These are phyloP conservation scores for Dissophora ornata DNA, from an alignment of 192 early-diverging fungal species.

Conservation along the genomic window DNA sequence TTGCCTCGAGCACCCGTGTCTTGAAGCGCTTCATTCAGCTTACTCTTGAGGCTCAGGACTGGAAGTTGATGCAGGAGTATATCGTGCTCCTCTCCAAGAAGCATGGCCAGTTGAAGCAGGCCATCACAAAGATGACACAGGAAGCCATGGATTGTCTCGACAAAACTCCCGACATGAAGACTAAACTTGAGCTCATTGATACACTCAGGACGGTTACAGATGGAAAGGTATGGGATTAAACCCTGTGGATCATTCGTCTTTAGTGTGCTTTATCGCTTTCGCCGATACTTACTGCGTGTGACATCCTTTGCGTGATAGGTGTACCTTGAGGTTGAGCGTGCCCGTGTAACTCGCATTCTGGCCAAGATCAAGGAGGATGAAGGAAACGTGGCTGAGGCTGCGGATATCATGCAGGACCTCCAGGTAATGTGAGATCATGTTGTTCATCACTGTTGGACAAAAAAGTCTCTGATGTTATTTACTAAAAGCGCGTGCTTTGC, in stretches of 20 bases:
- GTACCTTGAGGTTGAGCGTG: constrained; percentile 98
- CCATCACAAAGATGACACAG: constrained; percentile 95
- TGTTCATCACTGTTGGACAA: no score
- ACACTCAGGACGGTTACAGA: constrained; percentile 95
- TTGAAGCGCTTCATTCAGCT: constrained; percentile 83
- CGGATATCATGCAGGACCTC: constrained; percentile 95
- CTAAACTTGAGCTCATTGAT: constrained; percentile 93
- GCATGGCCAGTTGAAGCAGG: constrained; percentile 95
- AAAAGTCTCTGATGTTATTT: no score
- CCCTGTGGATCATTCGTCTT: no score
- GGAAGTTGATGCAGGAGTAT: constrained; percentile 92
- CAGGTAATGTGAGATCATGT: constrained; percentile 67
- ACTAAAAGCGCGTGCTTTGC: no score
- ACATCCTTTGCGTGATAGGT: constrained; percentile 74
- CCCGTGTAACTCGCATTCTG: constrained; percentile 90
- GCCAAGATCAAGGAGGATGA: constrained; percentile 91
- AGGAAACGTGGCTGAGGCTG: constrained; percentile 90
- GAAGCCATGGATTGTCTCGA: constrained; percentile 91
- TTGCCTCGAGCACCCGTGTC: constrained; percentile 88
- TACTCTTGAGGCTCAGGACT: constrained; percentile 78
- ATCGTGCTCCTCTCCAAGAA: constrained; percentile 95
- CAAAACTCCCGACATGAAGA: constrained; percentile 81
- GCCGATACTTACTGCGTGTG: background rate
- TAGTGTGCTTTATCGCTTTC: background rate
- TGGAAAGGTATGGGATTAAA: constrained; percentile 80